Conservation (phyloP, 2,329 filamentous ascomycete genomes). For the Mycocentrospora acerina region DNA sequence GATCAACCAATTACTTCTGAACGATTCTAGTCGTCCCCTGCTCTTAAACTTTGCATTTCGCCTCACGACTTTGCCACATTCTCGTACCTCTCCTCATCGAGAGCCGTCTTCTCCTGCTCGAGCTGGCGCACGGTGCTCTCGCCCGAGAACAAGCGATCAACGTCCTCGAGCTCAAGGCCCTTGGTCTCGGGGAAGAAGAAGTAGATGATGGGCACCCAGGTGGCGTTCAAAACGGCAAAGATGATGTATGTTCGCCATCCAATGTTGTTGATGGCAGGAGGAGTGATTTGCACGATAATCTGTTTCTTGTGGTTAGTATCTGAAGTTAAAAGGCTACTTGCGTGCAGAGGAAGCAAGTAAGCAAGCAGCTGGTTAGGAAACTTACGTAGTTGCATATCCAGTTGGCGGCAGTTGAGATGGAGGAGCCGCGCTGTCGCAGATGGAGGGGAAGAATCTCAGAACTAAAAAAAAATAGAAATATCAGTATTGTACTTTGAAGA, state of each 20-base stretch:
- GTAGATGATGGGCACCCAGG: constrained; percentile 49
- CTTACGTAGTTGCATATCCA: constrained; percentile 14
- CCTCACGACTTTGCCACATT: constrained; percentile 3
- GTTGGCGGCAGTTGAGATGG: constrained; percentile 12
- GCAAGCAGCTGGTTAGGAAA: no score
- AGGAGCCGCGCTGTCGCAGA: constrained; percentile 11
- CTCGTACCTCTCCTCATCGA: constrained; percentile 5
- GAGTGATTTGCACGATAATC: constrained; percentile 35
- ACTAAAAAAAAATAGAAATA: not conserved
- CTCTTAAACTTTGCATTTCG: no score
- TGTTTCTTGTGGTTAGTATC: not conserved
- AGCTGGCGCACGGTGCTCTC: constrained; percentile 9
- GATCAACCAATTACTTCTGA: no score
- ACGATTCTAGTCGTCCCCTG: no score
- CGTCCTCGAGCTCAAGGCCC: constrained; percentile 13
- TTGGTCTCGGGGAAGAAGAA: constrained; percentile 55
- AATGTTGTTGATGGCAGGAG: constrained; percentile 41
- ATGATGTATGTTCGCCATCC: constrained; percentile 29
- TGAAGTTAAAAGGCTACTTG: not conserved
- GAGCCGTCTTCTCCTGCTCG: constrained; percentile 4
- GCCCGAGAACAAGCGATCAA: constrained; percentile 14
- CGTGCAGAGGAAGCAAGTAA: no score
- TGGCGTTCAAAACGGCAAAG: constrained; percentile 25
- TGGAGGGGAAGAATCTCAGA: constrained; percentile 12
- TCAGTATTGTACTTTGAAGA: not conserved